Evolutionary conservation across 495 filamentous ascomycete genomes (phyloP), one percentile per base, ranked within the genome.

Genomic region (Pyrenopolyporus hunteri): DNA sequence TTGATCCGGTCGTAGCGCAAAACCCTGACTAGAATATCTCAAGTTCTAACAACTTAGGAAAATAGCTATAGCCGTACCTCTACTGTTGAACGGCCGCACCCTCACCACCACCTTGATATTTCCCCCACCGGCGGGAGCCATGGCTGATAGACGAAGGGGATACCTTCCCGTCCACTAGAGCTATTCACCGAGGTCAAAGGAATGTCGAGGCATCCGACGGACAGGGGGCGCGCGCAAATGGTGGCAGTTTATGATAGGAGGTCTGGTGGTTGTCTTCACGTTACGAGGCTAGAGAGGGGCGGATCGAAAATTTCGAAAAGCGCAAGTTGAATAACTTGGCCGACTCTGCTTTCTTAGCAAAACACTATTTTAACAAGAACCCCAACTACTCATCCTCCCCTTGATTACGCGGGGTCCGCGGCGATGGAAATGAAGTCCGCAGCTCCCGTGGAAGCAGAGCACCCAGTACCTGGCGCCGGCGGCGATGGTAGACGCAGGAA

Each of bases 81-180:
- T 87, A 66, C 83, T 82, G 74, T 96, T 97, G 76, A 97, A 97
- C 25, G 93, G 92, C 70, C 93, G 86, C 56, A 87, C 83, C 77
- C 94, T 85, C 78, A 99, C 94, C 82, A 99, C 94, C 80, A 99
- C 94, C 89, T 98, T 99, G 74, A 99, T 99, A 73, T 99, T 99
- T 76, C 94, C 94, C 74, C 89, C 92, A 53, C 88, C 89, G 57
- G 79, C 83, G 73, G 88, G 84, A 76, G 88, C 83, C 89, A 92
- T 92, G 74, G 54, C 71, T 53, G 69, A 48, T 65, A 69, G 57
- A 57, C 46, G 51, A 65, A 59, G 65, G 58, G 19, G 29, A 51
- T 36, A 35, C 46, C 61, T 52, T 63, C 54, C 49, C 25, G n/a
- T 64, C 54, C 51, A 64, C 59, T 67, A 65, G 49, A 64, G 58